These are phyloP conservation scores for Ogataea wickerhamii DNA, from an alignment of 805 yeast genomes.

Conservation along the genomic window DNA sequence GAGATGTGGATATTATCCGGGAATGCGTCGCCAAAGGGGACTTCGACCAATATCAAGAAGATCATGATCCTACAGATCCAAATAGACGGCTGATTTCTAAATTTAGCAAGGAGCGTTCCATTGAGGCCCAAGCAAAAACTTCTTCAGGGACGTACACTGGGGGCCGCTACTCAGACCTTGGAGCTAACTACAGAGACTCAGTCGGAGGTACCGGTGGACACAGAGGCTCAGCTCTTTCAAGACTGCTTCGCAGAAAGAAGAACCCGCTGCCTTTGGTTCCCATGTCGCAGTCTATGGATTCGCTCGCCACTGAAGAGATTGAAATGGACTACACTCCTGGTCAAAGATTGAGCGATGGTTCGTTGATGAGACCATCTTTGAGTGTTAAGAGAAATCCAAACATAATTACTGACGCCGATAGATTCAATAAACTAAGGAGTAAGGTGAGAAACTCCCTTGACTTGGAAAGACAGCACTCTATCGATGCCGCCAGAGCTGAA, in stretches of 20 bases:
- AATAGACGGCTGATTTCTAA: slow-evolving; percentile 51
- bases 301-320: slow-evolving; percentile 48
- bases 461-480: slow-evolving; percentile 5
- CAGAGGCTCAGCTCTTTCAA: slow-evolving; percentile 39
- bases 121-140: slow-evolving; percentile 22
- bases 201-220: slow-evolving; percentile 33
- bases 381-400: slow-evolving; percentile 24
- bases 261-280: slow-evolving; percentile 30
- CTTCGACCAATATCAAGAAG: slow-evolving; percentile 58
- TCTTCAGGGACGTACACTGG: slow-evolving; percentile 3
- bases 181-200: slow-evolving; percentile 30
- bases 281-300: slow-evolving; percentile 33
- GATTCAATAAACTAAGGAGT: slow-evolving; percentile 17
- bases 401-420: slow-evolving; percentile 21
- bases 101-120: slow-evolving; percentile 34
- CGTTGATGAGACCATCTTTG: slow-evolving; percentile 32
- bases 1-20: slow-evolving; percentile 68
- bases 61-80: slow-evolving; percentile 82
- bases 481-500: slow-evolving; percentile 18
- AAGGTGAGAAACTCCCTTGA: slow-evolving; percentile 7
- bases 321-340: slow-evolving; percentile 39
- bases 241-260: slow-evolving; percentile 31
- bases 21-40: slow-evolving; percentile 69
- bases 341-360: slow-evolving; percentile 22
- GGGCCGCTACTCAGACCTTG: slow-evolving; percentile 1